Conservation (phyloP, 2,329 filamentous ascomycete genomes). For the Penicillium sp. region DNA sequence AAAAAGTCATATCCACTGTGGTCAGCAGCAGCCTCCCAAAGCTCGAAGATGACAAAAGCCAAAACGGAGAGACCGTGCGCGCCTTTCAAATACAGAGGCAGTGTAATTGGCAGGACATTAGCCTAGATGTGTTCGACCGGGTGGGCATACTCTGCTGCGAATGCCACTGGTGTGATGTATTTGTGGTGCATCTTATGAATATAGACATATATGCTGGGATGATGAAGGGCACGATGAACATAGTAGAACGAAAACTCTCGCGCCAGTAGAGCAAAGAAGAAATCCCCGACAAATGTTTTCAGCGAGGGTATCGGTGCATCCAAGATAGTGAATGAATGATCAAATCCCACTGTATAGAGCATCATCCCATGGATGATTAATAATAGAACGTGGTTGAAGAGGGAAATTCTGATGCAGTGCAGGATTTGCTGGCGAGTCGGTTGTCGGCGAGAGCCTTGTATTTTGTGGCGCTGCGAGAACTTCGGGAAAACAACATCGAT, state of each 20-base stretch:
- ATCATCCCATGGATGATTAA: not conserved
- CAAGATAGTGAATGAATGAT: not conserved
- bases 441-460: not conserved
- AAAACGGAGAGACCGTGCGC: not conserved
- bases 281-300: not conserved
- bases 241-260: slow-evolving; percentile 22
- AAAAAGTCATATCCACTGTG: slow-evolving; percentile 18
- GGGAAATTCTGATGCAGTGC: not conserved
- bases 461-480: not conserved
- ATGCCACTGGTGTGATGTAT: slow-evolving; percentile 14
- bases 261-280: slow-evolving; percentile 4
- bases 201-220: slow-evolving; percentile 10
- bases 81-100: not conserved
- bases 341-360: too few species aligned
- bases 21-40: slow-evolving; percentile 10
- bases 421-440: not conserved
- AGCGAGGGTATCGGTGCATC: too few species aligned
- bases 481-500: slow-evolving; percentile 8
- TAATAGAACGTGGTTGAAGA: not conserved
- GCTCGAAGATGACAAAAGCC: slow-evolving; percentile 5
- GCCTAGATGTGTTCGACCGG: slow-evolving; percentile 12
- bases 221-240: slow-evolving; percentile 17
- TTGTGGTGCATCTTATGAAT: slow-evolving; percentile 21
- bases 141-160: slow-evolving; percentile 15
- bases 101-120: not conserved